Evolutionary conservation across 169 alveolate genomes (phyloP).

Genomic region (Eimeria maxima): DNA sequence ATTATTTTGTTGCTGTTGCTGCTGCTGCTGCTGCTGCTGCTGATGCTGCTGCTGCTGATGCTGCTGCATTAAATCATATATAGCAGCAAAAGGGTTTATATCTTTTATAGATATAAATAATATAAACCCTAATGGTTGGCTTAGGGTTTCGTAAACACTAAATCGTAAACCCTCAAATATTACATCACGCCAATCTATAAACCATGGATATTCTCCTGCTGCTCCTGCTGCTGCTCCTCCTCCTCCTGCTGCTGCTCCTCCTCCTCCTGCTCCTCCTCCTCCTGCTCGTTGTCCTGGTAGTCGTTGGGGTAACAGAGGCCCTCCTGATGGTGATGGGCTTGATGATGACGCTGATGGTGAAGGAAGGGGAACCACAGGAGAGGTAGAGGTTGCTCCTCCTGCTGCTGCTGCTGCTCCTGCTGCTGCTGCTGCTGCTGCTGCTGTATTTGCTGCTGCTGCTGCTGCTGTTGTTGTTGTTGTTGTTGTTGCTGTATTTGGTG

Average conservation of each 20-base stretch:
- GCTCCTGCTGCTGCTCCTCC: slow-evolving; percentile 35
- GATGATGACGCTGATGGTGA: background rate
- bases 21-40: no score
- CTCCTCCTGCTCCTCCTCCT: background rate
- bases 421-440: background rate
- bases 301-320: no score
- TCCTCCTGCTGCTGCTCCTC: background rate
- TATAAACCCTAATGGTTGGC: slow-evolving; percentile 71
- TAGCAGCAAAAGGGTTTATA: slow-evolving; percentile 22
- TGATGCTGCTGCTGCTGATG: no score
- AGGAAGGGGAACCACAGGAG: background rate
- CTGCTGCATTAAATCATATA: slow-evolving; percentile 55
- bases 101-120: slow-evolving; percentile 37
- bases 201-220: slow-evolving; percentile 65
- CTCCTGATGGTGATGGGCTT: background rate
- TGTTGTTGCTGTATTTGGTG: background rate
- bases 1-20: no score
- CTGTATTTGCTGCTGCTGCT: background rate
- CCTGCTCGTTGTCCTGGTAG: background rate
- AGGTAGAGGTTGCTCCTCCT: background rate
- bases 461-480: background rate
- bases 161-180: slow-evolving; percentile 50
- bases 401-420: background rate
- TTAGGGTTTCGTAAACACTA: slow-evolving; percentile 24
- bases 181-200: slow-evolving; percentile 28